A percentile compares a stretch with the other conserved stretches of the same genome.
These are phyloP conservation scores for Paraphysoderma sedebokerense DNA, from an alignment of 371 early-diverging fungal species.

Conservation along the genomic window DNA sequence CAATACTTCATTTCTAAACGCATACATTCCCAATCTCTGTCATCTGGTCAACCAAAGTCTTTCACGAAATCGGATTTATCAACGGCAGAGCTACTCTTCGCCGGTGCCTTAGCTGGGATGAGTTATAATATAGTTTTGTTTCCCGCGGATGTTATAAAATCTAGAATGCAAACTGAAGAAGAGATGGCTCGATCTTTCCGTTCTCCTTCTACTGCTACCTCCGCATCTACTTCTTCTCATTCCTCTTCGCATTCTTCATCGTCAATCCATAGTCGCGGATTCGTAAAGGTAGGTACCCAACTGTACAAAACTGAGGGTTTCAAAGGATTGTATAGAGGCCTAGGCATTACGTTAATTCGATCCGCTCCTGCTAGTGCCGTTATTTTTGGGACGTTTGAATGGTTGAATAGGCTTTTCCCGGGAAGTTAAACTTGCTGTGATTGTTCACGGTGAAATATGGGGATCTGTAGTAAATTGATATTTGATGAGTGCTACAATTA, in stretches of 20 bases:
- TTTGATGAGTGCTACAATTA: no score
- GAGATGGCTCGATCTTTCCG: no score
- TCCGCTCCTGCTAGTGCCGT: slow-evolving; percentile 83
- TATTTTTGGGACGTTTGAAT: slow-evolving; percentile 52
- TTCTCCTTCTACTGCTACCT: no score
- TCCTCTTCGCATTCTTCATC: background rate
- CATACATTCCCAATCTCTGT: slow-evolving; percentile 9
- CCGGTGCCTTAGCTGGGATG: slow-evolving; percentile 87
- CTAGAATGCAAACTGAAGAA: slow-evolving; percentile 77
- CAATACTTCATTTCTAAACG: slow-evolving; percentile 36
- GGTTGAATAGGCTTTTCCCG: background rate
- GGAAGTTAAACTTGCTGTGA: no score
- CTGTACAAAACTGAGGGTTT: slow-evolving; percentile 65
- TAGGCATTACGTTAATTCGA: slow-evolving; percentile 75
- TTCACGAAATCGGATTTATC: slow-evolving; percentile 37
- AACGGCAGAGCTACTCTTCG: slow-evolving; percentile 50
- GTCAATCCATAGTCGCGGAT: slow-evolving; percentile 13
- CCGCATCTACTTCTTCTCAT: no score
- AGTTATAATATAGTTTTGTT: slow-evolving; percentile 74
- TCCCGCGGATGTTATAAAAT: slow-evolving; percentile 91
- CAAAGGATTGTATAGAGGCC: slow-evolving; percentile 78
- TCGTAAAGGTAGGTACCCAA: slow-evolving; percentile 26
- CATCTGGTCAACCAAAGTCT: background rate
- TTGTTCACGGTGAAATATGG: no score
- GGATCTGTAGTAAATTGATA: no score